Conservation (phyloP, 2,329 filamentous ascomycete genomes). For the Cladophialophora exuberans region DNA sequence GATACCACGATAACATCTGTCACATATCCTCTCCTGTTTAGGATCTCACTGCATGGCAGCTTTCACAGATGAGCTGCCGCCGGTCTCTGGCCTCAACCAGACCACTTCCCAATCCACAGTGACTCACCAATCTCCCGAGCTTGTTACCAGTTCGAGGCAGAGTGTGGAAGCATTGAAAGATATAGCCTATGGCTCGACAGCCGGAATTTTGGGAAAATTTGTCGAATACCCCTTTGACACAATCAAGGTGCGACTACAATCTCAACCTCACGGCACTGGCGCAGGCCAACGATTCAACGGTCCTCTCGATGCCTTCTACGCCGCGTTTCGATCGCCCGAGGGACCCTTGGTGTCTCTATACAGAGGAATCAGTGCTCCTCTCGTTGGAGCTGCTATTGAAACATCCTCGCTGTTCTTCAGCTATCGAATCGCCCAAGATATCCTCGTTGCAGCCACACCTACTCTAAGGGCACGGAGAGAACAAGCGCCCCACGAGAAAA, state of each 20-base stretch:
- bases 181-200: conserved; percentile 81
- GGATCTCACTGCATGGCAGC: conserved; percentile 28
- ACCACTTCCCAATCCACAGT: conserved; percentile 6
- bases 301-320: conserved; percentile 81
- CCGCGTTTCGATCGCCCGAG: conserved; percentile 78
- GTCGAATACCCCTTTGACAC: conserved; percentile 99
- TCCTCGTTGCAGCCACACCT: conserved; percentile 68
- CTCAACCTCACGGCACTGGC: conserved; percentile 80
- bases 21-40: conserved; percentile 19
- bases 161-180: conserved; percentile 77
- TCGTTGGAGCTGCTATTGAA: conserved; percentile 89
- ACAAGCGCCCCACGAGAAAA: conserved; percentile 38
- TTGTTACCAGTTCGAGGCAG: conserved; percentile 43
- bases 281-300: conserved; percentile 50
- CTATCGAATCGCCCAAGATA: conserved; percentile 68
- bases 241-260: conserved; percentile 94
- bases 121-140: conserved; percentile 13
- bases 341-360: conserved; percentile 78
- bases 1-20: conserved; percentile 41
- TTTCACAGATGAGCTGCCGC: conserved; percentile 28
- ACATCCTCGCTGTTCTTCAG: conserved; percentile 93
- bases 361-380: conserved; percentile 86
- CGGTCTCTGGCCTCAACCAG: conserved; percentile 25
- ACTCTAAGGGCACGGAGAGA: conserved; percentile 33
- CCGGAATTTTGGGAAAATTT: conserved; percentile 88